Evolutionary conservation across 2,329 filamentous ascomycete genomes (phyloP).

Genomic region (Fusarium solani-melongenae): DNA sequence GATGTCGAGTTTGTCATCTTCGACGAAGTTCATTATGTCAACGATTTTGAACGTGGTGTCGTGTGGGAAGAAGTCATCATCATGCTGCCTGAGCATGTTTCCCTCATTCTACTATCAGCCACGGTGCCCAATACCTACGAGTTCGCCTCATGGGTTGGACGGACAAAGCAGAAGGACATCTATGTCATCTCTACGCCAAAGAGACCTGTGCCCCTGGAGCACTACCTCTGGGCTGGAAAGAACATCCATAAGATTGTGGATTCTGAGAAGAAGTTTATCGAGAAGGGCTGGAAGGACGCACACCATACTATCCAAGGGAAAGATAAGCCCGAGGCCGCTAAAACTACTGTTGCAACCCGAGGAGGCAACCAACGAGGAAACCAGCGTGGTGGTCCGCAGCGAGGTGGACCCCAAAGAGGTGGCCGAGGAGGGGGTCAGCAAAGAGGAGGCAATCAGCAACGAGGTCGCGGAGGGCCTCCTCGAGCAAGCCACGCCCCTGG

Average conservation of each 20-base stretch:
- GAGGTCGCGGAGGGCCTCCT: slow-evolving; percentile 64
- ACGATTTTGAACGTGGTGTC: slow-evolving; percentile 93
- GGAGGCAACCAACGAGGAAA: slow-evolving; percentile 52
- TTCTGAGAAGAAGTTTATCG: slow-evolving; percentile 89
- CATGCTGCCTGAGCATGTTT: slow-evolving; percentile 97
- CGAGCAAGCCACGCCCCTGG: slow-evolving; percentile 74
- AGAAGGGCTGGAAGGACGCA: slow-evolving; percentile 94
- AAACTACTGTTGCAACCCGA: slow-evolving; percentile 49
- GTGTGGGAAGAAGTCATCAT: slow-evolving; percentile 99
- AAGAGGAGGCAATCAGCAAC: slow-evolving; percentile 60
- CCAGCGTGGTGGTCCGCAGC: slow-evolving; percentile 47
- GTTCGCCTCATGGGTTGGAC: slow-evolving; percentile 97
- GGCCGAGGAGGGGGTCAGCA: slow-evolving; percentile 61
- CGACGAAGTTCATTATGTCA: slow-evolving; percentile 98
- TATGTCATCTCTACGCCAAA: slow-evolving; percentile 99
- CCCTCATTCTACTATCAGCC: slow-evolving; percentile 92
- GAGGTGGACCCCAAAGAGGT: slow-evolving; percentile 57
- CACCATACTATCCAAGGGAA: slow-evolving; percentile 84
- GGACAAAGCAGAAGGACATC: slow-evolving; percentile 98
- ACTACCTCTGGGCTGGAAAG: slow-evolving; percentile 96
- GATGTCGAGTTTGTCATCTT: slow-evolving; percentile 99
- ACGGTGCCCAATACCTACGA: slow-evolving; percentile 98
- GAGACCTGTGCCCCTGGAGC: slow-evolving; percentile 91
- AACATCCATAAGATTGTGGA: slow-evolving; percentile 95
- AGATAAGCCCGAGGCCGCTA: slow-evolving; percentile 73